Evolutionary conservation across 2,329 filamentous ascomycete species (phyloP).

Genomic region (Moelleriella libera): DNA sequence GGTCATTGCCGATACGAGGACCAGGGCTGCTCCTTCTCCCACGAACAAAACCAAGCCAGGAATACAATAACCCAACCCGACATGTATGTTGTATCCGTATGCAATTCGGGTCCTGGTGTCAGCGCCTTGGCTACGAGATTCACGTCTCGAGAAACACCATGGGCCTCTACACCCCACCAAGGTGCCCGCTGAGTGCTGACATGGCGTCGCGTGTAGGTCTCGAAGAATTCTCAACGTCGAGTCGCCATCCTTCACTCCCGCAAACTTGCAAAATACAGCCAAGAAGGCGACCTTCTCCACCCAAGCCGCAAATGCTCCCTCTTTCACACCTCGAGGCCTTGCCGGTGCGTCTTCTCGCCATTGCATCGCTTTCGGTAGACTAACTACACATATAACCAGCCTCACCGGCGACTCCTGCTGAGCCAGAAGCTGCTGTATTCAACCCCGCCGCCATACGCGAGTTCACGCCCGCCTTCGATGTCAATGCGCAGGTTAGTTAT

Average conservation of each 20-base stretch:
- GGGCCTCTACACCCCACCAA: too few species aligned
- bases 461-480: constrained; percentile 45
- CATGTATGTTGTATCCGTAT: constrained; percentile 25
- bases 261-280: constrained; percentile 25
- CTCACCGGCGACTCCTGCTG: constrained; percentile 24
- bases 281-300: constrained; percentile 75
- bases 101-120: not conserved
- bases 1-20: constrained; percentile 88
- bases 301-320: constrained; percentile 76
- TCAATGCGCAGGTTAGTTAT: constrained; percentile 29
- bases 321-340: constrained; percentile 61
- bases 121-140: too few species aligned
- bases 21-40: constrained; percentile 81
- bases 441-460: constrained; percentile 44
- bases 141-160: too few species aligned
- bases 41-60: constrained; percentile 51
- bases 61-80: constrained; percentile 29
- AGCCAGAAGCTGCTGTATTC: constrained; percentile 30
- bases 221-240: constrained; percentile 88
- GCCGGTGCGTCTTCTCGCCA: constrained; percentile 18
- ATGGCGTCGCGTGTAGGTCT: constrained; percentile 16
- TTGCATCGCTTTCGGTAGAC: too few species aligned
- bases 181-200: too few species aligned
- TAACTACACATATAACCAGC: constrained; percentile 5
- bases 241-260: constrained; percentile 85